Percentiles rank a stretch among this genome's conserved stretches.
Conservation (phyloP, 2,329 filamentous ascomycete species). For the Ilyonectria mors-panacis region DNA sequence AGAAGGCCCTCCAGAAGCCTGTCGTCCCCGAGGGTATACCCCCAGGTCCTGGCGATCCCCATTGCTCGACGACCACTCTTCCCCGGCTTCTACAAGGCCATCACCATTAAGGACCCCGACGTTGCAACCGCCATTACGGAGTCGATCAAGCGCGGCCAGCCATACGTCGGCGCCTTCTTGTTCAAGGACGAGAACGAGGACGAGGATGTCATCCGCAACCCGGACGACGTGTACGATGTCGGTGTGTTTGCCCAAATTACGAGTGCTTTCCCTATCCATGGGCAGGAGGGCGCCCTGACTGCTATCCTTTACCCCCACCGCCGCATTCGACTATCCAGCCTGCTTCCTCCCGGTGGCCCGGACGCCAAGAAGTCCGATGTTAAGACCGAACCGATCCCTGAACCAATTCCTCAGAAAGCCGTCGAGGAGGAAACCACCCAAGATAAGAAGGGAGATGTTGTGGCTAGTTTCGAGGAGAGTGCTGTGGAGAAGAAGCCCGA, state of each 20-base stretch:
- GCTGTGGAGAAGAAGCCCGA: slow-evolving; percentile 73
- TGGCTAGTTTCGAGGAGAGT: slow-evolving; percentile 95
- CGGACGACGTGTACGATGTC: slow-evolving; percentile 93
- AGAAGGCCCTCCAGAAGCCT: slow-evolving; percentile 87
- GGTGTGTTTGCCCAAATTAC: slow-evolving; percentile 99
- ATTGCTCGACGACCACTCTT: slow-evolving; percentile 95
- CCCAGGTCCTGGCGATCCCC: slow-evolving; percentile 96
- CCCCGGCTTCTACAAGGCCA: slow-evolving; percentile 98
- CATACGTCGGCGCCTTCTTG: slow-evolving; percentile 96
- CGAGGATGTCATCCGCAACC: slow-evolving; percentile 91
- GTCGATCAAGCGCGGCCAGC: slow-evolving; percentile 96
- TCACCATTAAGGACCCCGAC: slow-evolving; percentile 94
- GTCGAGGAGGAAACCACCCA: slow-evolving; percentile 66
- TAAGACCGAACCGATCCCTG: slow-evolving; percentile 67
- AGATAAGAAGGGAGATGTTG: slow-evolving; percentile 92
- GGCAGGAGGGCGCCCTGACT: slow-evolving; percentile 87
- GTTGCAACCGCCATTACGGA: slow-evolving; percentile 94
- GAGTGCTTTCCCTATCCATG: slow-evolving; percentile 91
- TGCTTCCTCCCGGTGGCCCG: slow-evolving; percentile 78
- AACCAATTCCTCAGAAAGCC: slow-evolving; percentile 71
- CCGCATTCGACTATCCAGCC: slow-evolving; percentile 88
- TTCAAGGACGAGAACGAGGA: slow-evolving; percentile 97
- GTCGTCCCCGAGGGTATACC: slow-evolving; percentile 93
- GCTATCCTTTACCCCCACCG: slow-evolving; percentile 97
- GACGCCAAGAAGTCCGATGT: slow-evolving; percentile 67